Evolutionary conservation across 192 early-diverging fungal species (phyloP), one percentile per base, ranked within the genome.

Genomic region (Podila epigama): DNA sequence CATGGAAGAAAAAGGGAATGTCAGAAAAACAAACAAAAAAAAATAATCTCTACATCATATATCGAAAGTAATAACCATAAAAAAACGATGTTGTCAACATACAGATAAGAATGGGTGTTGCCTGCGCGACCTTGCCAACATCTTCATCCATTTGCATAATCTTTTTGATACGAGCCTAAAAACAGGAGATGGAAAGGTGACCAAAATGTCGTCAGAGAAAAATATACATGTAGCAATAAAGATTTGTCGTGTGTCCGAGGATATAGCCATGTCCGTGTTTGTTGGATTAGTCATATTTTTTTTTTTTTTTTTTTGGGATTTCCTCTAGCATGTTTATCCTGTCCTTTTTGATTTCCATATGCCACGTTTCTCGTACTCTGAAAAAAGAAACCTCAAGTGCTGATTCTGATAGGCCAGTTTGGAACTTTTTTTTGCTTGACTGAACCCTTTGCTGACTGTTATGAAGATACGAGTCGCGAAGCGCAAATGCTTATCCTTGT

Each of bases 101-200:
- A 87, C 94, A 97, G 51, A 98, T 96, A 33, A 99, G 85, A 22
- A 98, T 90, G 5, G 97, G 97, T 11, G 97, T 99, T 25, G 94
- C 96, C 68, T 96, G 94, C 1, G 96, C 94, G 72, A 99, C 95
- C 80, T 99, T 99, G 51, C 97, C 97, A 3, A 99, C 96, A 71
- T 99, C 97, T 53, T 99, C 97, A 80, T 99, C 97, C 82, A 93
- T 89, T 73, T 97, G 94, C 97, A 99, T 99, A 63, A 99, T 99
- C 89, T 97, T 97, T 79, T 99, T 99, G 85, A 99, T 99, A 39
- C 97, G 92, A 20, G 96, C 97, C 96, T 98, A 79, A 29, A 33
- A 11, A 63, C 8, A 35, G 37, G 15, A 58, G 16, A 51, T 15
- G 7, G 15, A 56, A 56, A 31, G 34, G 29, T 60, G 31, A 7